Conservation (phyloP, 208 protist species). For the Leptomonas seymouri region DNA sequence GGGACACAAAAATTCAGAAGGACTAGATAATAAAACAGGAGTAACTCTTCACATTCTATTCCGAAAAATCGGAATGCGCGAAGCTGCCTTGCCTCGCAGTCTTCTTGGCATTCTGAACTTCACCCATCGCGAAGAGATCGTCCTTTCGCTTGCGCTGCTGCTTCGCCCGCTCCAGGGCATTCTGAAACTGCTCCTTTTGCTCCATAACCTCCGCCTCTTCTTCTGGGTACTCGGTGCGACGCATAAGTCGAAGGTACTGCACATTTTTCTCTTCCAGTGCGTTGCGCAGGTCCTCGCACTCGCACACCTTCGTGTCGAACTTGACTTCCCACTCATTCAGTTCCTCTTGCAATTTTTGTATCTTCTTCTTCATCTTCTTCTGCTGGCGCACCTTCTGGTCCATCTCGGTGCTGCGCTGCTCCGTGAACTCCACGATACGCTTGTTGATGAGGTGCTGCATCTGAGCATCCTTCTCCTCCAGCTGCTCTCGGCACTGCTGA, state of each 20-base stretch:
- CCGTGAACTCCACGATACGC: slow-evolving; percentile 68
- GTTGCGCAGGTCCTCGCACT: slow-evolving; percentile 83
- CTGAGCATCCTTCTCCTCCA: slow-evolving; percentile 76
- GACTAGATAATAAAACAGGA: not conserved
- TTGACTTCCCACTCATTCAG: slow-evolving; percentile 50
- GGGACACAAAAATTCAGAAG: not conserved
- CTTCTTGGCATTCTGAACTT: slow-evolving; percentile 69
- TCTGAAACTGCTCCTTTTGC: slow-evolving; percentile 76
- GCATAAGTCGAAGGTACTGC: slow-evolving; percentile 62
- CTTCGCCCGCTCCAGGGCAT: slow-evolving; percentile 71
- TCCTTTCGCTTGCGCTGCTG: slow-evolving; percentile 68
- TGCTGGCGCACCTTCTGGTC: slow-evolving; percentile 45
- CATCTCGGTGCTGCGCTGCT: slow-evolving; percentile 51
- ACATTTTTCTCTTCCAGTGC: slow-evolving; percentile 81
- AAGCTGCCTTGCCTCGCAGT: slow-evolving; percentile 13
- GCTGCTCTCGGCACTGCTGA: slow-evolving; percentile 43
- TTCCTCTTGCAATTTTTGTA: slow-evolving; percentile 73
- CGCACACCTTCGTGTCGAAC: slow-evolving; percentile 84
- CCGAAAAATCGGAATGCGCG: slow-evolving; percentile 25
- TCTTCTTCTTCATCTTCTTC: slow-evolving; percentile 87
- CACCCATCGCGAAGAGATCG: slow-evolving; percentile 76
- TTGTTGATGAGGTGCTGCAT: slow-evolving; percentile 80
- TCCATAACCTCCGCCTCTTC: slow-evolving; percentile 70
- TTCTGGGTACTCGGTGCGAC: slow-evolving; percentile 48
- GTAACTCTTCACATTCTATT: not conserved